phyloP scores from a whole-genome alignment of 2,329 filamentous ascomycete species.

The Rutstroemia sp. region DNA sequence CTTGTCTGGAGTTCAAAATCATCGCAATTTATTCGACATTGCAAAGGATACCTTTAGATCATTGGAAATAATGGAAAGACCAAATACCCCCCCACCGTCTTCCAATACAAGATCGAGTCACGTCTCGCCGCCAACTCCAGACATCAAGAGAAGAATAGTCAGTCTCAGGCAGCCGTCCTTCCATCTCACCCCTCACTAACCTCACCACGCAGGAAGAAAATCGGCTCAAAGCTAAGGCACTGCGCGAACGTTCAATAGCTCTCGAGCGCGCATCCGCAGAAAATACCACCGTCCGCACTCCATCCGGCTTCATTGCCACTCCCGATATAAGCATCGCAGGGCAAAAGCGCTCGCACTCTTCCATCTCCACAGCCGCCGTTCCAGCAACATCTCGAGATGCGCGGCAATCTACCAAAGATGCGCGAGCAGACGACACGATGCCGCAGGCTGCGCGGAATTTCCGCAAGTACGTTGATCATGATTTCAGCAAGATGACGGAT shows the following conservation, averaged over 20 bases:
- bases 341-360: constrained; percentile 63
- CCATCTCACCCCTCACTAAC: neutral
- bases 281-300: constrained; percentile 37
- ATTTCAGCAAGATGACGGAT: constrained; percentile 96
- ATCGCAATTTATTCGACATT: neutral
- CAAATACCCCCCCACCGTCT: constrained; percentile 17
- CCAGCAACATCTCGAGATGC: constrained; percentile 64
- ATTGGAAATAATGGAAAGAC: constrained; percentile 17
- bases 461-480: constrained; percentile 91
- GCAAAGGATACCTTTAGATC: neutral
- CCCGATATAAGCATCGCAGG: constrained; percentile 54
- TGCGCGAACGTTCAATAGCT: constrained; percentile 66
- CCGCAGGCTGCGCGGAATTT: constrained; percentile 74
- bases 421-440: constrained; percentile 16
- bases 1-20: neutral
- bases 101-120: neutral
- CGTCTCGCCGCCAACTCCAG: constrained; percentile 45
- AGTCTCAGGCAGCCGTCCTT: constrained; percentile 21
- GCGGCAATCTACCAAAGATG: constrained; percentile 30
- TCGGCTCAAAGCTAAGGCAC: constrained; percentile 79
- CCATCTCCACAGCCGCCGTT: constrained; percentile 46
- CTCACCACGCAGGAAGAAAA: constrained; percentile 63
- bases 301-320: constrained; percentile 66
- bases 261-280: constrained; percentile 41
- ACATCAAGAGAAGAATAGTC: constrained; percentile 48